These are phyloP conservation scores for Quercus alba DNA, from an alignment of 306 rosid genomes.

Conservation along the genomic window DNA sequence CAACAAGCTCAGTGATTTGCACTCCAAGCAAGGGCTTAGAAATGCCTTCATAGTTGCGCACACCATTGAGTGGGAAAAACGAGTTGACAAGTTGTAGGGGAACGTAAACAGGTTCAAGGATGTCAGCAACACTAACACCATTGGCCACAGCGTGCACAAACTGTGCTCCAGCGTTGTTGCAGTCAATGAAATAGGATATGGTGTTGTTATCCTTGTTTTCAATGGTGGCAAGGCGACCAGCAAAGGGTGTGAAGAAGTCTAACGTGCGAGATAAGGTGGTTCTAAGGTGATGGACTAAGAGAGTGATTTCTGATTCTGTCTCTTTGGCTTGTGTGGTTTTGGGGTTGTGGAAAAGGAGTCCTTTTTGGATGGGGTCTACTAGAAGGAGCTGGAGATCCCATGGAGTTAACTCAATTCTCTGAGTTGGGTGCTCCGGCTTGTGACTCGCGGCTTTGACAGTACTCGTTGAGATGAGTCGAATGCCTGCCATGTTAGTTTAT, in stretches of 20 bases:
- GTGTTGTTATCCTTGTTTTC: neutral
- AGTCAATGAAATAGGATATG: neutral
- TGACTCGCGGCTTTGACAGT: neutral
- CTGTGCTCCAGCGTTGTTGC: neutral
- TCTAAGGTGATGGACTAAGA: neutral
- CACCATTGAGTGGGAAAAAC: neutral
- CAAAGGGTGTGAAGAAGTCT: neutral
- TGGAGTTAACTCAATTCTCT: neutral
- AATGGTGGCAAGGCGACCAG: slow-evolving; percentile 4
- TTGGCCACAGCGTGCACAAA: neutral
- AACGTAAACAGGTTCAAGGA: neutral
- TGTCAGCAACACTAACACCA: neutral
- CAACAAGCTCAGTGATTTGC: neutral
- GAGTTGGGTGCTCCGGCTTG: neutral
- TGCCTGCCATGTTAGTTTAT: neutral
- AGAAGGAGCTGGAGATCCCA: neutral
- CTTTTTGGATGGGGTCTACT: neutral
- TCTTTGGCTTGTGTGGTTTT: neutral
- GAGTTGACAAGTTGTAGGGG: neutral
- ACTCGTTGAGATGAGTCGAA: neutral
- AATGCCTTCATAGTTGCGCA: neutral
- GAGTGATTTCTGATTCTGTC: neutral
- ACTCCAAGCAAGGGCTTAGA: neutral
- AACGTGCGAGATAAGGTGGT: neutral
- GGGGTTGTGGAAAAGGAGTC: neutral